A percentile compares a stretch with the other conserved stretches of the same genome.
Conservation (phyloP, 2,329 filamentous ascomycete species). For the Mycosphaerelloides madeirae region DNA sequence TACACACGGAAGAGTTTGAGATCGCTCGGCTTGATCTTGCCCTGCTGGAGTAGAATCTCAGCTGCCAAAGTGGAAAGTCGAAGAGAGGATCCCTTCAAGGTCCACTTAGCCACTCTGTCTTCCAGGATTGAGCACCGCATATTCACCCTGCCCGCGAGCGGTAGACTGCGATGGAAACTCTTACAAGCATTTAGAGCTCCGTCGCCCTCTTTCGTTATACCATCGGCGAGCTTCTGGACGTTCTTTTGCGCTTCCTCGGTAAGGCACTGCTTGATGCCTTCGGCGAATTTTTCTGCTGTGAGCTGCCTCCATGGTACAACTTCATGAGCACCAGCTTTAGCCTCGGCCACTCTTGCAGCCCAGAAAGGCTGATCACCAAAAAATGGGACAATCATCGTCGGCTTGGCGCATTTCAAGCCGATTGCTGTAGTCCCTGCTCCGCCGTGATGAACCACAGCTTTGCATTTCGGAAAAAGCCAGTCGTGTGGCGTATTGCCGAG, state of each 20-base stretch:
- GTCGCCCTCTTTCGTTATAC: slow-evolving; percentile 62
- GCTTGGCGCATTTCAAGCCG: slow-evolving; percentile 64
- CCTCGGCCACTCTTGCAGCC: slow-evolving; percentile 63
- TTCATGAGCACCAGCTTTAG: slow-evolving; percentile 58
- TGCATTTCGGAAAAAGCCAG: slow-evolving; percentile 67
- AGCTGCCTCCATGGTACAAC: slow-evolving; percentile 66
- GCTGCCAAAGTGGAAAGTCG: slow-evolving; percentile 61
- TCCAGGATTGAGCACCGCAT: slow-evolving; percentile 64
- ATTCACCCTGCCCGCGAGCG: slow-evolving; percentile 39
- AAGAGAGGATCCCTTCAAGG: slow-evolving; percentile 56
- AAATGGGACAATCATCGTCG: slow-evolving; percentile 73
- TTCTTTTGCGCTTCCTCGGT: slow-evolving; percentile 56
- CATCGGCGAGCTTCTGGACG: slow-evolving; percentile 55
- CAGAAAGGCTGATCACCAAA: slow-evolving; percentile 78
- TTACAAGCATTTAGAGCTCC: slow-evolving; percentile 65
- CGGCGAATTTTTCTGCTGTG: slow-evolving; percentile 58
- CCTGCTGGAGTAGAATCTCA: slow-evolving; percentile 57
- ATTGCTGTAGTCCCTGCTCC: slow-evolving; percentile 73
- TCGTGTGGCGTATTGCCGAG: slow-evolving; percentile 71
- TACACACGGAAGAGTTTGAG: slow-evolving; percentile 56
- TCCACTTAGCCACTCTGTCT: slow-evolving; percentile 62
- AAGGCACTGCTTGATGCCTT: slow-evolving; percentile 66
- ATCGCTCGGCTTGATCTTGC: slow-evolving; percentile 59
- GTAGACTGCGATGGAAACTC: slow-evolving; percentile 60
- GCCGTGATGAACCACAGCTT: slow-evolving; percentile 68